phyloP scores from a whole-genome alignment of 257 asterid species.

The Solanum rostratum region DNA sequence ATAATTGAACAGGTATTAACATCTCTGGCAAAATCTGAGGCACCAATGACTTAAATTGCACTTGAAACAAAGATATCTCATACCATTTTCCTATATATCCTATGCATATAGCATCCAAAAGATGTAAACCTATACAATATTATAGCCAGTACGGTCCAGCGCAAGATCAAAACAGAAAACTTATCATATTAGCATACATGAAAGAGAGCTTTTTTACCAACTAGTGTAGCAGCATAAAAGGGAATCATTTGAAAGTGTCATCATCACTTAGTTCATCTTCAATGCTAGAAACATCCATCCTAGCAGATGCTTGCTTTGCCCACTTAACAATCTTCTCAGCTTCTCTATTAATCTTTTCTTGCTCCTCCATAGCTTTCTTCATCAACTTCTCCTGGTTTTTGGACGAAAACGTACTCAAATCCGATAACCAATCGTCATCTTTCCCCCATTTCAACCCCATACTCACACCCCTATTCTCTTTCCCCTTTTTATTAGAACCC shows the following conservation, averaged over 20 bases:
- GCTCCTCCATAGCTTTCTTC: conserved; percentile 66
- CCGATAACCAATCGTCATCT: conserved; percentile 39
- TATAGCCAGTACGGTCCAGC: not conserved
- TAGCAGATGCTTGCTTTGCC: conserved; percentile 79
- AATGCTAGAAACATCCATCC: conserved; percentile 49
- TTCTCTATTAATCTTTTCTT: conserved; percentile 62
- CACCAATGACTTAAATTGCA: not conserved
- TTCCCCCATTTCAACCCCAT: conserved; percentile 22
- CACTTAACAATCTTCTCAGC: conserved; percentile 80
- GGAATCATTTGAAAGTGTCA: conserved; percentile 8
- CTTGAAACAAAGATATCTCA: not conserved
- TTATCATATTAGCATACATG: not conserved
- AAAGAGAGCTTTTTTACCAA: not conserved
- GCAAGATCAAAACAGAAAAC: not conserved
- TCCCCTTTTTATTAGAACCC: conserved; percentile 34
- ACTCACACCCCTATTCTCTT: conserved; percentile 18
- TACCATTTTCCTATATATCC: not conserved
- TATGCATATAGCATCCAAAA: not conserved
- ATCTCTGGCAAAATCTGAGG: not conserved
- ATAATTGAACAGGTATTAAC: not conserved
- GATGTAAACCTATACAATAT: not conserved
- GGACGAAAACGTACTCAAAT: conserved; percentile 39
- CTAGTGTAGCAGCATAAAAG: not conserved
- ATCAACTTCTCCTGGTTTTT: conserved; percentile 36
- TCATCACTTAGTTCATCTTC: conserved; percentile 46